Percentiles rank a stretch among this genome's conserved stretches.
Conservation (phyloP, 768 basidiomycete species). For the Cytidiella melzeri region DNA sequence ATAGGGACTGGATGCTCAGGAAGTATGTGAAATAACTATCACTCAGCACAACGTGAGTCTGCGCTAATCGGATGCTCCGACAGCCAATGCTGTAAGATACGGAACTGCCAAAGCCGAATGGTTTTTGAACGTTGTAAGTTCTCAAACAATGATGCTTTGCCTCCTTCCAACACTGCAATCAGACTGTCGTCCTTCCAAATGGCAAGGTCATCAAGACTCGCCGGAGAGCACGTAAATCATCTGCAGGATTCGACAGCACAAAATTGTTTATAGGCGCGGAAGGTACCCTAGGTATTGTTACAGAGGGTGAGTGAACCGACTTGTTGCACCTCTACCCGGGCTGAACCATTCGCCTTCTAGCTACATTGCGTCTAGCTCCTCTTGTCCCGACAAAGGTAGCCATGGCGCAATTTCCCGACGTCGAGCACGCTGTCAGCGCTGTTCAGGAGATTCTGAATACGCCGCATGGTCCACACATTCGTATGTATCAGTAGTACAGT, state of each 20-base stretch:
- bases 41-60: not conserved
- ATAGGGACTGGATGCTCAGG: conserved; percentile 82
- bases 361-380: conserved; percentile 78
- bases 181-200: conserved; percentile 80
- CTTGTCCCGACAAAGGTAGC: conserved; percentile 78
- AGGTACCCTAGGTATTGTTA: conserved; percentile 83
- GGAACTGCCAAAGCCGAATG: conserved; percentile 84
- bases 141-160: not conserved
- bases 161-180: not conserved
- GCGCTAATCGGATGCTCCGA: not conserved
- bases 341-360: conserved; percentile 29
- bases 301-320: conserved; percentile 49
- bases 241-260: conserved; percentile 81
- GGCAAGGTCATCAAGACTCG: conserved; percentile 87
- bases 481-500: conserved; percentile 29
- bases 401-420: conserved; percentile 79
- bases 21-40: conserved; percentile 43
- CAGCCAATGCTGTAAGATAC: conserved; percentile 78
- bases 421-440: conserved; percentile 69
- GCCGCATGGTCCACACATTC: conserved; percentile 65
- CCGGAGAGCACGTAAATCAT: conserved; percentile 69
- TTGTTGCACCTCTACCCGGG: not conserved
- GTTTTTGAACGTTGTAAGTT: conserved; percentile 71
- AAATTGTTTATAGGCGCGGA: conserved; percentile 88
- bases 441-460: conserved; percentile 75